Conservation (phyloP, 331 rosid species). For the Telfairia occidentalis region DNA sequence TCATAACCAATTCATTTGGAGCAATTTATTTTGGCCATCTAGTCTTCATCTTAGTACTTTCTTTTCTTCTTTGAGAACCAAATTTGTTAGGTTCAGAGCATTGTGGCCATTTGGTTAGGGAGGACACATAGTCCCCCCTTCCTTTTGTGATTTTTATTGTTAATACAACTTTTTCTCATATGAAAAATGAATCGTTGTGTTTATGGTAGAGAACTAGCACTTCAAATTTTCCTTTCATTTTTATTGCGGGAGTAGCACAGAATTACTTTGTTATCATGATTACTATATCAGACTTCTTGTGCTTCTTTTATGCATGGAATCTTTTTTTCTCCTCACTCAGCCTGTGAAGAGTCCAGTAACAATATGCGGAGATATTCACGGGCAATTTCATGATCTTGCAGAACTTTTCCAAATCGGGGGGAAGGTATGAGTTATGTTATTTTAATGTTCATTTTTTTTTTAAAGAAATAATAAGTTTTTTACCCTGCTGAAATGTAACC, state of each 20-base stretch:
- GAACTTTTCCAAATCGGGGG: conserved; percentile 95
- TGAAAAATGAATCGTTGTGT: background rate
- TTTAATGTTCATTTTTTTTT: background rate
- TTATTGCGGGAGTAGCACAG: background rate
- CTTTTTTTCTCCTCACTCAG: conserved; percentile 27
- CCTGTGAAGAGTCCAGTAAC: conserved; percentile 95
- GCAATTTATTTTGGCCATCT: background rate
- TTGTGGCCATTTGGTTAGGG: background rate
- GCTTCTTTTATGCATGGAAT: background rate
- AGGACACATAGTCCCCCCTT: background rate
- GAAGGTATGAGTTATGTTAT: conserved; percentile 41
- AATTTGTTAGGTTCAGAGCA: background rate
- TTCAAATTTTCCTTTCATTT: background rate
- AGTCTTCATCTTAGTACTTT: background rate
- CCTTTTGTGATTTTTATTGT: background rate
- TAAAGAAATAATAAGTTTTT: background rate
- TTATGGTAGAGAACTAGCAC: background rate
- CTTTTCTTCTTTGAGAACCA: background rate
- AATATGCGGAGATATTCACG: conserved; percentile 96
- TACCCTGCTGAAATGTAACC: background rate
- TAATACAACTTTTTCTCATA: background rate
- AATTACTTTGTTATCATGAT: background rate
- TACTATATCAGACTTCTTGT: background rate
- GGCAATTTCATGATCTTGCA: conserved; percentile 94
- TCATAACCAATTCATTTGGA: background rate